Base-by-base conservation (phyloP, 352 stramenopile species). In the Globisporangium carolinianum region DNA sequence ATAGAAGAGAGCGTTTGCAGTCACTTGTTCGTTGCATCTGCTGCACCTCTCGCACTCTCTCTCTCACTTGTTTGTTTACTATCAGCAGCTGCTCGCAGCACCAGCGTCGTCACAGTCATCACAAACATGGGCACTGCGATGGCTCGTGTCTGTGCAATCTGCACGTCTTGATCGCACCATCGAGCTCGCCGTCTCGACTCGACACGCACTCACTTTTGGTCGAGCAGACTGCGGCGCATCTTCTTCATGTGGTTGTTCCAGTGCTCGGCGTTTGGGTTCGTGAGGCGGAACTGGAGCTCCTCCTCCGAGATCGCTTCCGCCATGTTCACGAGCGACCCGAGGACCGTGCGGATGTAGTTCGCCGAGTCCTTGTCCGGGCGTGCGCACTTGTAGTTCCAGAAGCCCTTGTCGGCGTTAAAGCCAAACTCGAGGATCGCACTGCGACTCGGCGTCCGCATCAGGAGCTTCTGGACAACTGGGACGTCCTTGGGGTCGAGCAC, bases 311-410 rank as follows among this genome's bases (percentile, higher is more conserved):
- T 95, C 32, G 79, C 81, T 63, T 96, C 86, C 14, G 87, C 87
- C 78, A 97, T 91, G 73, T 97, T 95, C 60, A 96, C 79, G 61
- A 97, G 75, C 49, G 86, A 95, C 9, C 83, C 82, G 9, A 96
- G 80, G 51, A 97, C 88, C 32, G 88, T 97, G 46, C 79, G 86
- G 55, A 97, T 91, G 65, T 95, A 97, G 61, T 97, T 97, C 35
- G 83, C 83, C 47, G 67, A 69, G 62, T 94, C 84, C 65, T 97
- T 97, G 72, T 97, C 88, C 0, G 88, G 86, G 10, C 88, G 83
- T 36, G 83, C 74, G 53, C 81, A 89, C 66, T 95, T 95, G 71
- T 86, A 97, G 63, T 94, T 89, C 88, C 88, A 97, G 52, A 95
- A 69, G 9, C 88, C 88, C 45, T 88, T 89, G 59, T 93, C 86